Evolutionary conservation across 1,284 basidiomycete species (phyloP), one percentile per base, ranked within the genome.

Genomic region (Moesziomyces parantarcticus): DNA sequence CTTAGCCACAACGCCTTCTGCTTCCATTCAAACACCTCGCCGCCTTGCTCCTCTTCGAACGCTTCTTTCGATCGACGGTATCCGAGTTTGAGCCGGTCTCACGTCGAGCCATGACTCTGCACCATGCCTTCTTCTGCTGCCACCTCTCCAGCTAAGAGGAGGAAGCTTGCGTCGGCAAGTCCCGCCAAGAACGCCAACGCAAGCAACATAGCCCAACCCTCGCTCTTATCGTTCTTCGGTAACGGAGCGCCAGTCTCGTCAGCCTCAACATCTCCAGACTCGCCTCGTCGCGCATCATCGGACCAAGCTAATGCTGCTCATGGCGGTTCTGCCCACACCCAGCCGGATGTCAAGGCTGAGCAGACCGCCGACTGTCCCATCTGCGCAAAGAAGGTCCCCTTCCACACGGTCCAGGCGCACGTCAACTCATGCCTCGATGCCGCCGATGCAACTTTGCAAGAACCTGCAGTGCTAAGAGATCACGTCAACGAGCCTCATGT

Each of bases 401-500:
- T 69, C 57, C 65, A 65, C 40, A 68, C 62, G 2, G 57, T 76
- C 8, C 56, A 72, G 18, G 69, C 69, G n/a, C 74, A 76, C 20
- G 74, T 72, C 61, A 69, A 72, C 42, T 50, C 58, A 13, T 76
- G 74, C 40, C 59, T 76, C 23, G 74, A 76, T 39, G 56, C 71
- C 20, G 49, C 58, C n/a, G 58, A 56, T 36, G 49, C 53, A 10
- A 25, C 43, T 34, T 16, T 53, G 8, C 18, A 34, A 6, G 47
- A 58, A 13, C 55, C 44, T 21, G 43, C 49, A 25, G 26, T 67
- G n/a, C 34, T 62, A 14, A 40, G 50, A 50, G 62, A 61, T 23
- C 55, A 58, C 40, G 51, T 55, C 55, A 71, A 71, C 14, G 51
- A 50, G 25, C 42, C 53, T 1, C n/a, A 23, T 1, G 7, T 42